Conservation (phyloP, 345 rosid species). For the Eucalyptus caleyi region DNA sequence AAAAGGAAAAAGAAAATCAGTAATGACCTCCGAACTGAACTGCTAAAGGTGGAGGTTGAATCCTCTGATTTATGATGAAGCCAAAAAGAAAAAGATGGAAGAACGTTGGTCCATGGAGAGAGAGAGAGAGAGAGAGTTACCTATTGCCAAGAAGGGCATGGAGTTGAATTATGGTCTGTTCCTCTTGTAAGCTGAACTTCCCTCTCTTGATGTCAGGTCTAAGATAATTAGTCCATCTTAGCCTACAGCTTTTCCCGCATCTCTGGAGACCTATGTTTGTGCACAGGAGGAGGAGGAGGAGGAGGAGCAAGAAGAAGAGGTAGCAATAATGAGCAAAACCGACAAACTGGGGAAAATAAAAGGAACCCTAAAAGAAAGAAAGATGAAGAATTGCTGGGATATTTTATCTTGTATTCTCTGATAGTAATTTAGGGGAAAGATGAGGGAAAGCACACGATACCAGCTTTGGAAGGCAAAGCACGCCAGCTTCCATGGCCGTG, state of each 20-base stretch:
- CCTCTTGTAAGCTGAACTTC: constrained; percentile 83
- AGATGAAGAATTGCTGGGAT: not conserved
- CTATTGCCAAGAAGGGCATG: constrained; percentile 95
- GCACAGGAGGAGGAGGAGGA: not conserved
- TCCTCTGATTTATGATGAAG: not conserved
- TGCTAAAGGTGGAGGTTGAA: not conserved
- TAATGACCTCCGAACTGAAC: not conserved
- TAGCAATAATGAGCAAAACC: not conserved
- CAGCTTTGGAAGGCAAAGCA: constrained; percentile 78
- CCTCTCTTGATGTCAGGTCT: constrained; percentile 95
- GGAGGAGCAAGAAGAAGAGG: not conserved
- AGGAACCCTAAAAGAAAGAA: not conserved
- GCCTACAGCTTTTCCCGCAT: constrained; percentile 93
- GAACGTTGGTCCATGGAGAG: not conserved
- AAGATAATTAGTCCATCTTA: constrained; percentile 91
- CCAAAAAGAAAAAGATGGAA: not conserved
- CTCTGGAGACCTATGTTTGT: constrained; percentile 56
- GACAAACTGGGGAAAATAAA: not conserved
- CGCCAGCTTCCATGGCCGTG: constrained; percentile 98
- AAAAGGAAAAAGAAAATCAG: not conserved
- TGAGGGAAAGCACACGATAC: constrained; percentile 3
- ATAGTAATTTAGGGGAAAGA: not conserved
- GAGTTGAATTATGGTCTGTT: constrained; percentile 91
- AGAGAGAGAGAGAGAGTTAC: constrained; percentile 7
- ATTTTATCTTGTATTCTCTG: not conserved